Conservation (phyloP, 805 yeast species). For the Ogataea dorogensis region DNA sequence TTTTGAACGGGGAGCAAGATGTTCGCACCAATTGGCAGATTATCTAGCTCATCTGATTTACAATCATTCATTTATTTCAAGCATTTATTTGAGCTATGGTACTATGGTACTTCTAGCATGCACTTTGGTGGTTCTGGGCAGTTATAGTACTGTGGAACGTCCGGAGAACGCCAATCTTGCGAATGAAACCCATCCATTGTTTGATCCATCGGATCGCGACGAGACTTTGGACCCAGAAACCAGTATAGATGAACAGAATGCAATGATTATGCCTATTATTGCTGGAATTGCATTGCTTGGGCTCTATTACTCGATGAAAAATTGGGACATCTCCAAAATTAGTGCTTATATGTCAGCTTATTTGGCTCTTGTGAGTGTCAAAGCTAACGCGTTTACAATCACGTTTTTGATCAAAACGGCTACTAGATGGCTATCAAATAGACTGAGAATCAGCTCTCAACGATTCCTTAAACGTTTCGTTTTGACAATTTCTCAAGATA, state of each 20-base stretch:
- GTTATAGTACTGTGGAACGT: slow-evolving; percentile 34
- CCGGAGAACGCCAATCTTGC: slow-evolving; percentile 35
- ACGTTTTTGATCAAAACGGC: slow-evolving; percentile 28
- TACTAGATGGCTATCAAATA: slow-evolving; percentile 31
- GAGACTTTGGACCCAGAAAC: slow-evolving; percentile 15
- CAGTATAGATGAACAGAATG: slow-evolving; percentile 31
- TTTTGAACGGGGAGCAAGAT: slow-evolving; percentile 6
- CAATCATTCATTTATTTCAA: slow-evolving; percentile 19
- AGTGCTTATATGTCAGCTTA: slow-evolving; percentile 36
- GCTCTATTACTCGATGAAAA: slow-evolving; percentile 38
- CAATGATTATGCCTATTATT: slow-evolving; percentile 42
- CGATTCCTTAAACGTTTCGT: slow-evolving; percentile 38
- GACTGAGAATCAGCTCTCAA: slow-evolving; percentile 28
- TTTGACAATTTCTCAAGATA: slow-evolving; percentile 41
- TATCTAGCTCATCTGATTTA: slow-evolving; percentile 23
- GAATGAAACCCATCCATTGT: slow-evolving; percentile 36
- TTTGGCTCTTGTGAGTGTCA: slow-evolving; percentile 34
- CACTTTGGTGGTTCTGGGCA: slow-evolving; percentile 34
- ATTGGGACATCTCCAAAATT: slow-evolving; percentile 33
- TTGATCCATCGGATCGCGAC: slow-evolving; percentile 43
- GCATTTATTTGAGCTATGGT: slow-evolving; percentile 19
- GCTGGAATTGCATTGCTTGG: slow-evolving; percentile 40
- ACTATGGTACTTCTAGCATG: slow-evolving; percentile 25
- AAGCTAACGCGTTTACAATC: slow-evolving; percentile 34
- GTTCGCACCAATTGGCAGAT: slow-evolving; percentile 5